Base-by-base conservation (phyloP, 805 yeast genomes). In the Saturnispora sanitii region DNA sequence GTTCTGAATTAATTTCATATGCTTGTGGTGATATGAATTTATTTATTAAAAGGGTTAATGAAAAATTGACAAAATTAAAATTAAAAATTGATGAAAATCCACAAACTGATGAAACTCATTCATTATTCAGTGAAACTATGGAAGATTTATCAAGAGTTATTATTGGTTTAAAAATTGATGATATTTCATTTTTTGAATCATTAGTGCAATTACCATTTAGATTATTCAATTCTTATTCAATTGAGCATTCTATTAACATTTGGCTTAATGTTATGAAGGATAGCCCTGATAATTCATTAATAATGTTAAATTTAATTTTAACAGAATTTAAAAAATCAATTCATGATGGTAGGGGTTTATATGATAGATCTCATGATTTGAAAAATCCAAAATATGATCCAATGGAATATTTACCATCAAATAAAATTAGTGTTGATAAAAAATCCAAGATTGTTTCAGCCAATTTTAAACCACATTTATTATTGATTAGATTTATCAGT, bases 371-470 rank as follows among this genome's bases (percentile, higher is more conserved):
- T 5, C 61, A 62, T 47, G 94, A 87, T 56, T 56, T 75, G 6
- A 53, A 51, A 1, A 64, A 68, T 41, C 79, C 90, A 19, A 83
- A 79, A 41, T 79, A 67, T 57, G 62, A 73, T 47, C 70, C 67
- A 38, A 92, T 92, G 98, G 92, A 84, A 47, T 92, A 92, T 52
- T 64, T 87, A 1, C 96, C 98, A 9, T 78, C 94, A 35, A 79
- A 82, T 60, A 79, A 76, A 49, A 65, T 66, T 34, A 68, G 66
- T 6, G 68, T 79, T 6, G 72, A 73, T 40, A 74, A 71, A 45
- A 61, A 65, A 26, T 77, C 85, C 0, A 57, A 61, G 2, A 48
- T 56, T 2, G 76, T 79, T 1, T 66, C 71, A 4, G 62, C 67
- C 38, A 57, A 67, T 4, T 62, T 74, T 45, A 61, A 77, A 40